These are phyloP conservation scores for Singerocomus rubriflavus DNA, from an alignment of 1,284 basidiomycete species.

Conservation along the genomic window DNA sequence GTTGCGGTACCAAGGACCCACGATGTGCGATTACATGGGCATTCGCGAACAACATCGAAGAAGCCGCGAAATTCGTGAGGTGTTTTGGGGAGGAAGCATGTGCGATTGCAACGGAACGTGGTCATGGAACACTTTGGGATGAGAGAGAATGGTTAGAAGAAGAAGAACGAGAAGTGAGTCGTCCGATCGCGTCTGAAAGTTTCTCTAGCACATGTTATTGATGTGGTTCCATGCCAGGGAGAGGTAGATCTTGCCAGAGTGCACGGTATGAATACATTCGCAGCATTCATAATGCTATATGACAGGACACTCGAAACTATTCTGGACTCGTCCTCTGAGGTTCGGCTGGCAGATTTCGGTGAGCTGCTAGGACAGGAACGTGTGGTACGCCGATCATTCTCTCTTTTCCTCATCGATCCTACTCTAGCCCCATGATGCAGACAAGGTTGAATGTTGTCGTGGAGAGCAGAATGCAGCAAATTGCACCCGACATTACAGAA, in stretches of 20 bases:
- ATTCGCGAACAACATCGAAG: constrained; percentile 57
- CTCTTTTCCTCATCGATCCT: constrained; percentile 1
- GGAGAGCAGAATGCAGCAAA: constrained; percentile 35
- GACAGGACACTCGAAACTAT: constrained; percentile 55
- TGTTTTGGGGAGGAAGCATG: constrained; percentile 56
- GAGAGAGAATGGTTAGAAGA: constrained; percentile 56
- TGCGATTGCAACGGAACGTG: constrained; percentile 39
- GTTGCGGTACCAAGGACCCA: constrained; percentile 45
- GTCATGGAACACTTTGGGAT: constrained; percentile 48
- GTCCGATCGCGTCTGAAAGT: constrained; percentile 10
- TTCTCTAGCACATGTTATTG: constrained; percentile 13
- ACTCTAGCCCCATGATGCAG: constrained; percentile 20
- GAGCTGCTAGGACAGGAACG: constrained; percentile 48
- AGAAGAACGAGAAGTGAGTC: constrained; percentile 51
- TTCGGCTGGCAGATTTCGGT: constrained; percentile 46
- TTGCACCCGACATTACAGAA: constrained; percentile 18
- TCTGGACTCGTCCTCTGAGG: constrained; percentile 47
- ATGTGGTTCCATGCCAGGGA: constrained; percentile 38
- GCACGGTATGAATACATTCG: constrained; percentile 64
- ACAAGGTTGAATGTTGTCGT: constrained; percentile 39
- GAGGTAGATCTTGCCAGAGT: constrained; percentile 51
- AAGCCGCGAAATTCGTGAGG: constrained; percentile 53
- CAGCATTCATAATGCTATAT: constrained; percentile 57
- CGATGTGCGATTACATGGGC: constrained; percentile 46
- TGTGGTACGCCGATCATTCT: constrained; percentile 44